These are phyloP conservation scores for Cyberlindnera americana DNA, from an alignment of 805 yeast genomes.

Conservation along the genomic window DNA sequence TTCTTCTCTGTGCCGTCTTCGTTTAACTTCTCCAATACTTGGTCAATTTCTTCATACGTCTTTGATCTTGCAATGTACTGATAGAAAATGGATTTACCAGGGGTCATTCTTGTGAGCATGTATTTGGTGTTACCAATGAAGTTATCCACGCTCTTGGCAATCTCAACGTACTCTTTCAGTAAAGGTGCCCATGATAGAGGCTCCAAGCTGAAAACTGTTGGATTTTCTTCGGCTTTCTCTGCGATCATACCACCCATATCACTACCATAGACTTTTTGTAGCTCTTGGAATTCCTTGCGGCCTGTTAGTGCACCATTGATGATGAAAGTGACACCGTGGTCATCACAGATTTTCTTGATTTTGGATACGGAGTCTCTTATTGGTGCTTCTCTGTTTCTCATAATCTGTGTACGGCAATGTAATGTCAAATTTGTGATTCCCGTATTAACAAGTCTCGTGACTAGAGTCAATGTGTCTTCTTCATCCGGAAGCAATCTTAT, in stretches of 20 bases:
- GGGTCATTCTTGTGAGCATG: conserved; percentile 71
- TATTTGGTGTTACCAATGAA: conserved; percentile 75
- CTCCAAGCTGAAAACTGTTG: conserved; percentile 57
- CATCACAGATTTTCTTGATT: conserved; percentile 58
- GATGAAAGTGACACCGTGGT: conserved; percentile 63
- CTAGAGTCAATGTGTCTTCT: conserved; percentile 57
- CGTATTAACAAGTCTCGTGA: conserved; percentile 57
- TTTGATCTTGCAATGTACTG: conserved; percentile 54
- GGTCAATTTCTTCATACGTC: conserved; percentile 45
- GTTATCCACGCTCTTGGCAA: conserved; percentile 57
- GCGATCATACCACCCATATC: conserved; percentile 94
- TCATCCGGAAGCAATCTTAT: conserved; percentile 71
- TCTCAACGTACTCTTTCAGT: conserved; percentile 50
- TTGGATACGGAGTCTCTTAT: conserved; percentile 63
- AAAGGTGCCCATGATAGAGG: conserved; percentile 52
- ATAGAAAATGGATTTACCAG: conserved; percentile 66
- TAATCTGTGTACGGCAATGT: conserved; percentile 84
- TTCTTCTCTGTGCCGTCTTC: conserved; percentile 20
- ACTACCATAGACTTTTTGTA: conserved; percentile 51
- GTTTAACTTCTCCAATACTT: conserved; percentile 20
- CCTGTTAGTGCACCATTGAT: conserved; percentile 76
- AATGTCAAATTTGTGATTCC: conserved; percentile 85
- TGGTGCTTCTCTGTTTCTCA: conserved; percentile 86
- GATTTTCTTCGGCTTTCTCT: conserved; percentile 82
- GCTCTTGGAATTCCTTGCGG: conserved; percentile 46